Conservation (phyloP, 495 filamentous ascomycete species). For the Aspergillus kassunensis region DNA sequence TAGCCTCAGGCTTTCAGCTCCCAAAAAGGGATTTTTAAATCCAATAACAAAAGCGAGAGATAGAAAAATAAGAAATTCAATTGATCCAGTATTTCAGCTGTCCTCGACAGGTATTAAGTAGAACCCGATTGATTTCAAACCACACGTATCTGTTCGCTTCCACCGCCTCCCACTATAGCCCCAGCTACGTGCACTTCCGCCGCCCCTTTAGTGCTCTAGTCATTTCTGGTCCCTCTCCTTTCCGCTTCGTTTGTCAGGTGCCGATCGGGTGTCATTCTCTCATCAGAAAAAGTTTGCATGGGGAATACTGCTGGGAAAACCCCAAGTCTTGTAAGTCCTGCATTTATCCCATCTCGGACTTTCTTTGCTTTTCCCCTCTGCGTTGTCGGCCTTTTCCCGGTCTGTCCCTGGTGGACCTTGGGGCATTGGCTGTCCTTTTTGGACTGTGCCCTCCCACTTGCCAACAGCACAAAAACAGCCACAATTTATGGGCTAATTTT, state of each 20-base stretch:
- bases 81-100: too few relatives aligned
- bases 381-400: slow-evolving; percentile 9
- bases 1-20: too few relatives aligned
- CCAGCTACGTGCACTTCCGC: neutral
- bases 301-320: slow-evolving; percentile 12
- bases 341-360: neutral
- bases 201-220: neutral
- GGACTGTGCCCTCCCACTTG: slow-evolving; percentile 16
- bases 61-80: too few relatives aligned
- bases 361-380: neutral
- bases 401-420: slow-evolving; percentile 1
- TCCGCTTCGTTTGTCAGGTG: slow-evolving; percentile 16
- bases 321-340: slow-evolving; percentile 14
- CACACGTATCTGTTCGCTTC: slow-evolving; percentile 16
- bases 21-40: too few relatives aligned
- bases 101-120: too few relatives aligned
- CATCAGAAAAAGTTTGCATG: slow-evolving; percentile 22
- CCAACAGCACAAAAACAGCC: slow-evolving; percentile 15
- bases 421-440: slow-evolving; percentile 5
- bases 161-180: slow-evolving; percentile 10
- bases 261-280: slow-evolving; percentile 19
- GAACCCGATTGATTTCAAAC: slow-evolving; percentile 5
- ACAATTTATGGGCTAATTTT: slow-evolving; percentile 15
- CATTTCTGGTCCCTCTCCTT: slow-evolving; percentile 9
- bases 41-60: too few relatives aligned